Base-by-base conservation (phyloP, 495 filamentous ascomycete genomes). In the Penicillium argentinense region DNA sequence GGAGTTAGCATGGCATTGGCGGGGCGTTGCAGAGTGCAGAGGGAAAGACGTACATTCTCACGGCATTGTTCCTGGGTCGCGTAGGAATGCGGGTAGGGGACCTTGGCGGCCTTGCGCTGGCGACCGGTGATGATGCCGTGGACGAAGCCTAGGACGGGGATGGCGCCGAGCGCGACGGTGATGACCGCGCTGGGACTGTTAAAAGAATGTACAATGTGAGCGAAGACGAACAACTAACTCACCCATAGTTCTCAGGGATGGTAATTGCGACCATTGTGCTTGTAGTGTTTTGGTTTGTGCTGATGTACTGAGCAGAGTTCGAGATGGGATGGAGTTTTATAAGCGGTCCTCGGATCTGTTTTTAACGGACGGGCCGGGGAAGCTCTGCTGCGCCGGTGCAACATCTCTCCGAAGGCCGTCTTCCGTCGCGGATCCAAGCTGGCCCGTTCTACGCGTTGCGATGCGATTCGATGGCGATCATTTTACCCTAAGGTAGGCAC, bases 31-130 rank as follows among this genome's bases (percentile, higher is more conserved):
- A 18, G 2, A 27, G 45, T 25, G 13, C 9, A 49, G 76, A 27
- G 18, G 26, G 42, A 29, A 12, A 13, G 19, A 39, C 61, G 21
- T 49, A 73, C 82, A 55, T 84, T 82, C 25, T 68, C 66, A 42
- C 78, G 78, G 59, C 81, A 69, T 47, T 71, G 64, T 43, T 74
- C 81, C 23, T 75, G 39, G 25, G 68, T 78, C 22, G 81, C 86
- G 57, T 88, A 91, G 57, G 71, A 45, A 61, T 76, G 82, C 7
- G 87, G 87, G 47, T 78, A 89, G 12, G 67, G 66, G 39, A 89
- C 61, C 29, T 79, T 74, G 56, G 81, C 75, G 2, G 51, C 50
- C 49, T 71, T 79, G 57, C 87, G 84, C 47, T 70, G 45, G 4
- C 25, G 37, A 30, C 43, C 56, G 24, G 73, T 75, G 47, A 82